These are phyloP conservation scores for Scedosporium boydii DNA, from an alignment of 2,329 filamentous ascomycete species.

Conservation along the genomic window DNA sequence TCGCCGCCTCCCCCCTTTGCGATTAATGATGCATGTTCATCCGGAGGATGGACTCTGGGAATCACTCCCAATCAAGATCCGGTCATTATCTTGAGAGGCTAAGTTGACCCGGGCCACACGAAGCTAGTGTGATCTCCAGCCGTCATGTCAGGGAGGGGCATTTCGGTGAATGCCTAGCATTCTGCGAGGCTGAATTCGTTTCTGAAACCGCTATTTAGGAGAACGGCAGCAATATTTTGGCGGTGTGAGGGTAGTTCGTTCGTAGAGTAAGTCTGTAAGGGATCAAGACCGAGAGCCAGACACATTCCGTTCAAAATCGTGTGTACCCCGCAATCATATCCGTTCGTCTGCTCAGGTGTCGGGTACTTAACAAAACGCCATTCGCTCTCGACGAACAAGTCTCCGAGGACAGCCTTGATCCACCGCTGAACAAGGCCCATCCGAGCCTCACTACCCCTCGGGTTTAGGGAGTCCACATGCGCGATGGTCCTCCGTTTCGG, in stretches of 20 bases:
- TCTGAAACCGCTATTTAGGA: conserved; percentile 58
- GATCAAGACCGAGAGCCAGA: conserved; percentile 42
- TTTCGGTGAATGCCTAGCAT: not conserved
- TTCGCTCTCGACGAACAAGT: conserved; percentile 43
- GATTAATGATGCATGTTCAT: no score
- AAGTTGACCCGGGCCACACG: no score
- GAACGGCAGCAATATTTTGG: conserved; percentile 51
- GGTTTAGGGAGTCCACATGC: conserved; percentile 59
- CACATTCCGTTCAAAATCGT: conserved; percentile 65
- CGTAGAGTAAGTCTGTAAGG: conserved; percentile 37
- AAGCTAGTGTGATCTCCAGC: no score
- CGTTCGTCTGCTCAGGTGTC: conserved; percentile 53
- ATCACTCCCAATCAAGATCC: not conserved
- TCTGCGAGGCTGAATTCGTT: conserved; percentile 44
- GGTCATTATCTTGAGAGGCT: no score
- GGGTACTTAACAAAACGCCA: conserved; percentile 47
- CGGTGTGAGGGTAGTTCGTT: conserved; percentile 50
- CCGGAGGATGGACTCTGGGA: no score
- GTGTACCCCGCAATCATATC: conserved; percentile 69
- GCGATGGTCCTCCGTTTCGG: conserved; percentile 51
- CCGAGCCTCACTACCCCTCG: conserved; percentile 27
- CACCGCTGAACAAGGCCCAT: conserved; percentile 38
- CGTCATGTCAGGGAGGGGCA: not conserved
- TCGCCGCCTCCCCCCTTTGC: no score
- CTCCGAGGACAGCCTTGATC: conserved; percentile 48